These are phyloP conservation scores for Neurospora hispaniola DNA, from an alignment of 495 filamentous ascomycete genomes.

Conservation along the genomic window DNA sequence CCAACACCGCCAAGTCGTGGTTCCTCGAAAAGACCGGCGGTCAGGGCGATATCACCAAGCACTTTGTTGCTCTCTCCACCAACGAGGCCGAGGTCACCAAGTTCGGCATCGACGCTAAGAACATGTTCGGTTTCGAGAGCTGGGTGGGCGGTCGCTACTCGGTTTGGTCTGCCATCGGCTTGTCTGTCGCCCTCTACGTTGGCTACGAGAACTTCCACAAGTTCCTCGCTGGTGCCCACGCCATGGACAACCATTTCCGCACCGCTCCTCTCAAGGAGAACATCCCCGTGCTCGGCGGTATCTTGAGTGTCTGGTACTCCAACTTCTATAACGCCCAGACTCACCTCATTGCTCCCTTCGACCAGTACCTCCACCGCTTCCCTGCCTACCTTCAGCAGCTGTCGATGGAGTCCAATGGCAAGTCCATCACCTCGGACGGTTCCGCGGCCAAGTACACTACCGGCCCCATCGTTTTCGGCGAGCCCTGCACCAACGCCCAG, in stretches of 20 bases:
- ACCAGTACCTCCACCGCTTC: conserved; percentile 98
- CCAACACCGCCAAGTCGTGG: conserved; percentile 92
- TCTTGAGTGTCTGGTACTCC: conserved; percentile 96
- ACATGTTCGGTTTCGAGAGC: conserved; percentile 98
- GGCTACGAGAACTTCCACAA: conserved; percentile 96
- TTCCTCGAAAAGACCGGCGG: conserved; percentile 72
- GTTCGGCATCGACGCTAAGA: conserved; percentile 93
- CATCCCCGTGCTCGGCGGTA: conserved; percentile 83
- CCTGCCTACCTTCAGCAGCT: conserved; percentile 97
- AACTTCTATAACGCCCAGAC: conserved; percentile 98
- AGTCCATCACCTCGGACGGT: conserved; percentile 85
- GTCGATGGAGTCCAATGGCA: conserved; percentile 99
- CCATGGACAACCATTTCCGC: conserved; percentile 98
- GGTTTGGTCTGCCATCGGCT: conserved; percentile 96
- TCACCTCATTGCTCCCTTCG: conserved; percentile 93
- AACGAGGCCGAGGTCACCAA: conserved; percentile 92
- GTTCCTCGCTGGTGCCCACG: conserved; percentile 90
- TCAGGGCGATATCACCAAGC: conserved; percentile 86
- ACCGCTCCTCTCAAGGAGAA: conserved; percentile 85
- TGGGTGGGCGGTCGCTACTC: conserved; percentile 98
- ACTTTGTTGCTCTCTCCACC: conserved; percentile 96
- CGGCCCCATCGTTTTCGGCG: conserved; percentile 85
- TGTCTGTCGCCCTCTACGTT: conserved; percentile 88
- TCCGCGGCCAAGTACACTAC: conserved; percentile 95
- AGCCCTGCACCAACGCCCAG: conserved; percentile 97